Conservation (phyloP, 441 rosid species). For the Codiaeum variegatum region DNA sequence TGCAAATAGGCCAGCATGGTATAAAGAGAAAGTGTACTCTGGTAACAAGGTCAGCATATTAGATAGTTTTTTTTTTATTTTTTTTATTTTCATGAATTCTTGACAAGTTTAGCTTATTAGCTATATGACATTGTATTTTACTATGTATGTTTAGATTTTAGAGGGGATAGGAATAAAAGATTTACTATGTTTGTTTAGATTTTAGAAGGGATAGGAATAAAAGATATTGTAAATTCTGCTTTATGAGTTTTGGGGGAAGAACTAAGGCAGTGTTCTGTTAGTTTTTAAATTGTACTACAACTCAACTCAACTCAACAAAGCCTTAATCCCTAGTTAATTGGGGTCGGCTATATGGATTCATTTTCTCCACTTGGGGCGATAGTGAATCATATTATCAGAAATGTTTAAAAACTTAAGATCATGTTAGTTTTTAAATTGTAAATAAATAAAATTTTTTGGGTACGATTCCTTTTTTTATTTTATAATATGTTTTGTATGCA, state of each 20-base stretch:
- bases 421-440: neutral
- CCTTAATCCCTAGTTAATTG: no score
- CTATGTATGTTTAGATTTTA: neutral
- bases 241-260: neutral
- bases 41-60: slow-evolving; percentile 35
- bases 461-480: no score
- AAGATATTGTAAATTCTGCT: neutral
- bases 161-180: no score
- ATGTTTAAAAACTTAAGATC: no score
- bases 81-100: neutral
- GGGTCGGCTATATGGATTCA: no score
- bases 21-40: slow-evolving; percentile 48
- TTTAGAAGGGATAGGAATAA: neutral
- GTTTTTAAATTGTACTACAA: no score
- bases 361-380: no score
- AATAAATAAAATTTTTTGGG: no score
- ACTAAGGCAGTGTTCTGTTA: neutral
- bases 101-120: neutral
- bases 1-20: slow-evolving; percentile 53
- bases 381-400: no score
- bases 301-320: no score
- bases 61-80: neutral
- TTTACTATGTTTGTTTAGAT: neutral
- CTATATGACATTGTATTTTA: neutral
- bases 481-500: no score